phyloP scores from a whole-genome alignment of 2,329 filamentous ascomycete species.

The Xylariaceae sp. region DNA sequence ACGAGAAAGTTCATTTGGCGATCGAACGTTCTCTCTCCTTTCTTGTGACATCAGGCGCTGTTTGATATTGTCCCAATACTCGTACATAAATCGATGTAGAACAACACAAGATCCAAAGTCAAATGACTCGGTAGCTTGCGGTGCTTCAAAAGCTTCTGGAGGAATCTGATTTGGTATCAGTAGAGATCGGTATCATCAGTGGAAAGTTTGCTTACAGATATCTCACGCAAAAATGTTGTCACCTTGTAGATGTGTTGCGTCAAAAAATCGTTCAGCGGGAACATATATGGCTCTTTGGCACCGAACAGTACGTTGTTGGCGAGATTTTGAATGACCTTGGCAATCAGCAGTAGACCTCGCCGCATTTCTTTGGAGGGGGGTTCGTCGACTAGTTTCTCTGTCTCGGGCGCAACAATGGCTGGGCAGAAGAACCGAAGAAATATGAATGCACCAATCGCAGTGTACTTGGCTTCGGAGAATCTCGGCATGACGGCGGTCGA shows the following conservation, averaged over 20 bases:
- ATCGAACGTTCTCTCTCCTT: conserved; percentile 54
- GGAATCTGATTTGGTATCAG: conserved; percentile 39
- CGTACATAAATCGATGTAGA: conserved; percentile 66
- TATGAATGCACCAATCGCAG: conserved; percentile 68
- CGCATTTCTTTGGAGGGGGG: conserved; percentile 67
- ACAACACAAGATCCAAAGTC: conserved; percentile 71
- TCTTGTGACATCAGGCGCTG: conserved; percentile 62
- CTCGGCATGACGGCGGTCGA: conserved; percentile 60
- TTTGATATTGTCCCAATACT: conserved; percentile 68
- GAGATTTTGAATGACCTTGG: conserved; percentile 69
- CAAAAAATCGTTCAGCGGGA: conserved; percentile 66
- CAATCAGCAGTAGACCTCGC: conserved; percentile 64
- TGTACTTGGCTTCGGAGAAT: conserved; percentile 70
- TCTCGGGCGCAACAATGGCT: conserved; percentile 68
- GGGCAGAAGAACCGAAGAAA: conserved; percentile 72
- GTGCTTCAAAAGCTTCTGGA: conserved; percentile 44
- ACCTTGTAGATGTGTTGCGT: conserved; percentile 67
- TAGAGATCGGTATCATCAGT: background rate
- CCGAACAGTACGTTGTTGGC: conserved; percentile 72
- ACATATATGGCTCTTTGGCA: conserved; percentile 72
- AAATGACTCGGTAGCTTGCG: conserved; percentile 50
- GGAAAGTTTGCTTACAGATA: conserved; percentile 51
- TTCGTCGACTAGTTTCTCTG: conserved; percentile 60
- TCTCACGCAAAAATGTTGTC: conserved; percentile 64
- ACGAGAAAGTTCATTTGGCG: conserved; percentile 51